Conservation (phyloP, 371 early-diverging fungal genomes). For the Mucor velutinosus region DNA sequence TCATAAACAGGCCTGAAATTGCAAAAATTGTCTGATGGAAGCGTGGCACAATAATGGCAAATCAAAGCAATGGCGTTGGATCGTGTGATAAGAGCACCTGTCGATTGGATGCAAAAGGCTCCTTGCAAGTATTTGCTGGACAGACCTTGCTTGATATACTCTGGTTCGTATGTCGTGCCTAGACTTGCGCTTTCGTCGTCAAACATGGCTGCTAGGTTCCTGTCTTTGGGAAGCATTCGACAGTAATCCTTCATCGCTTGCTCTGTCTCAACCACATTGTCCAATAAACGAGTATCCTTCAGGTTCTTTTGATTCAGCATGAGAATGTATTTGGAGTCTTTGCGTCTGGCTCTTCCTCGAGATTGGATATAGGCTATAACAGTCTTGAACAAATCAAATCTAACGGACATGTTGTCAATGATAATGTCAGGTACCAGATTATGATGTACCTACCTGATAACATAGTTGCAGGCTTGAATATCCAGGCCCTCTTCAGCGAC, state of each 20-base stretch:
- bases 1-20: conserved; percentile 5
- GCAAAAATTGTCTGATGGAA: conserved; percentile 12
- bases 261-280: conserved; percentile 47
- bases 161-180: background rate
- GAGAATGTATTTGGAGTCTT: conserved; percentile 71
- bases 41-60: conserved; percentile 2
- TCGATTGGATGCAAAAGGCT: background rate
- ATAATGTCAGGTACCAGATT: background rate
- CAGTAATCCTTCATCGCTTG: conserved; percentile 53
- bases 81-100: background rate
- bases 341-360: conserved; percentile 83
- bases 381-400: conserved; percentile 75
- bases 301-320: conserved; percentile 59
- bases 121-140: background rate
- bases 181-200: no score
- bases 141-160: background rate
- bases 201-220: conserved; percentile 18
- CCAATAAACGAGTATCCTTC: conserved; percentile 30
- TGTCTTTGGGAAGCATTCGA: conserved; percentile 39
- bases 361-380: conserved; percentile 84
- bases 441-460: conserved; percentile 64
- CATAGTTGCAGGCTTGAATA: conserved; percentile 89
- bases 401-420: background rate
- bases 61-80: conserved; percentile 4
- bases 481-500: conserved; percentile 97